These are phyloP conservation scores for Colletotrichum musae DNA, from an alignment of 2,329 filamentous ascomycete species.

Conservation along the genomic window DNA sequence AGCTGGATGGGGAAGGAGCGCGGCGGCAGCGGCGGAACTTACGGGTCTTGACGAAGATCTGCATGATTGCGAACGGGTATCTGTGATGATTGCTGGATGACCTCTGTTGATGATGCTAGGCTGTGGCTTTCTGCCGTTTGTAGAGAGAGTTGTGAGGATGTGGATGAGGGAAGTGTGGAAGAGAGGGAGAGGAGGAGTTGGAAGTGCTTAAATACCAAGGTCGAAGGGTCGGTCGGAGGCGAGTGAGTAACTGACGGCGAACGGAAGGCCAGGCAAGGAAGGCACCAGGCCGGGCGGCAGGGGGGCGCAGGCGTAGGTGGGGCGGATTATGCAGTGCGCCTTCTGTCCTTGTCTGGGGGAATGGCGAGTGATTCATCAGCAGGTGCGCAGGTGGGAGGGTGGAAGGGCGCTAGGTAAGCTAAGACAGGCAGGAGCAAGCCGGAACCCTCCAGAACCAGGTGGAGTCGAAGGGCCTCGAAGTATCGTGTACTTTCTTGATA, in stretches of 20 bases:
- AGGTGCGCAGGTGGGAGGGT: constrained; percentile 43
- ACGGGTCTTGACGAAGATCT: constrained; percentile 99
- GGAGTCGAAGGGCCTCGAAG: constrained; percentile 10
- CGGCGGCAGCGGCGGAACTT: constrained; percentile 60
- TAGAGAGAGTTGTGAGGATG: constrained; percentile 7
- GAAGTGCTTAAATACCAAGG: constrained; percentile 31
- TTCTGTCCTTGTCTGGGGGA: constrained; percentile 37
- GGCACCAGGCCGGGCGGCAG: constrained; percentile 7
- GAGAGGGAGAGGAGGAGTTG: constrained; percentile 23
- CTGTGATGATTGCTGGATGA: constrained; percentile 1
- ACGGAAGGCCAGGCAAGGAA: constrained; percentile 31
- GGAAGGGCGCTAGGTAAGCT: constrained; percentile 10
- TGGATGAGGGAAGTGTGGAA: constrained; percentile 30
- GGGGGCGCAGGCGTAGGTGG: constrained; percentile 43
- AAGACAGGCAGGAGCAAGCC: constrained; percentile 37
- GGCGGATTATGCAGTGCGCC: constrained; percentile 45
- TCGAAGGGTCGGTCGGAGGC: constrained; percentile 21
- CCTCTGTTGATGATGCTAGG: not conserved
- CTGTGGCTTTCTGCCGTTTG: constrained; percentile 5
- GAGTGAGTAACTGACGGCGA: constrained; percentile 38
- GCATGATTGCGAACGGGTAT: constrained; percentile 74
- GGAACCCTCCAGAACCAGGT: constrained; percentile 58
- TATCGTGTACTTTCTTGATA: constrained; percentile 5
- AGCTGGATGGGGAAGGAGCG: constrained; percentile 59
- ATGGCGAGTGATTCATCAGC: constrained; percentile 56